Percentiles rank a stretch among this genome's conserved stretches.
These are phyloP conservation scores for Diplodia mutila DNA, from an alignment of 2,329 filamentous ascomycete species.

Conservation along the genomic window DNA sequence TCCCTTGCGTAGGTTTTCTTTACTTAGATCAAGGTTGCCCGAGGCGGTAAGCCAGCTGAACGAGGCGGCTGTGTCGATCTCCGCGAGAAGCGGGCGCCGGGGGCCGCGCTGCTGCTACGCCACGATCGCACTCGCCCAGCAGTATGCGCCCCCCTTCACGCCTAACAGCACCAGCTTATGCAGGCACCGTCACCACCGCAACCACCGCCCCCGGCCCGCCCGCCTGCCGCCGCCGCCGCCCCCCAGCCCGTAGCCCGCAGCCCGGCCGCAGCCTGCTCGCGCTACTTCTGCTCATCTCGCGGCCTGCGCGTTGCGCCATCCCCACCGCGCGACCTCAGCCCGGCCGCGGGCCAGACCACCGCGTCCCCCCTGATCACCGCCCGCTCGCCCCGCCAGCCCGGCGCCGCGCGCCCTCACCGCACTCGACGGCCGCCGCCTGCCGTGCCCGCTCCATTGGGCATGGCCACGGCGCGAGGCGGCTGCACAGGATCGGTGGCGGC, in stretches of 20 bases:
- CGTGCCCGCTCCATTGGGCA: conserved; percentile 23
- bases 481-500: conserved; percentile 23
- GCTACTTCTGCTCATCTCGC: conserved; percentile 17
- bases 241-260: not conserved
- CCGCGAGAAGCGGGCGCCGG: conserved; percentile 9
- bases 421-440: conserved; percentile 22
- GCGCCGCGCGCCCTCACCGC: conserved; percentile 19
- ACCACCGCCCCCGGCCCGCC: conserved; percentile 12
- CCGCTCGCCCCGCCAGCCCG: not conserved
- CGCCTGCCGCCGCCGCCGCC: not conserved
- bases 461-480: conserved; percentile 24
- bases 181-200: conserved; percentile 17
- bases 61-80: conserved; percentile 25
- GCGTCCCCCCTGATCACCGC: conserved; percentile 18
- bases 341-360: conserved; percentile 7
- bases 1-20: conserved; percentile 26
- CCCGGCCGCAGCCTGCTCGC: not conserved
- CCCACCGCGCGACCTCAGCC: conserved; percentile 14
- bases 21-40: conserved; percentile 23
- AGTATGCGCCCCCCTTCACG: conserved; percentile 8
- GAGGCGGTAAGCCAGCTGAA: conserved; percentile 23
- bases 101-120: conserved; percentile 20
- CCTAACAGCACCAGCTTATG: conserved; percentile 20
- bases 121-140: conserved; percentile 22
- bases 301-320: conserved; percentile 22